phyloP scores from a whole-genome alignment of 495 filamentous ascomycete genomes.

The Annulohypoxylon bovei region DNA sequence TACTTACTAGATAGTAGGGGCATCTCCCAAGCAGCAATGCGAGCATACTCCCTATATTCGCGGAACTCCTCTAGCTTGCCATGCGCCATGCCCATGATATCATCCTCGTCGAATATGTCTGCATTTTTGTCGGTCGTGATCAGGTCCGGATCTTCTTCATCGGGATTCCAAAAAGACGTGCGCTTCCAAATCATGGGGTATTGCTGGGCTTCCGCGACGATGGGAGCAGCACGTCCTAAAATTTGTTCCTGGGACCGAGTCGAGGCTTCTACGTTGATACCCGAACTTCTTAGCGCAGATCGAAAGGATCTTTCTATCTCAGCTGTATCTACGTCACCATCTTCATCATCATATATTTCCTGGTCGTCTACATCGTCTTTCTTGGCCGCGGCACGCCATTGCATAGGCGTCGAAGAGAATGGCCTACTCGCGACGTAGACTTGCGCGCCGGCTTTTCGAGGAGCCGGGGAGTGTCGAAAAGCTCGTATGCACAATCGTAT shows the following conservation, averaged over 20 bases:
- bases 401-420: conserved; percentile 52
- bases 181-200: conserved; percentile 2
- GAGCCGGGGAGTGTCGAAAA: conserved; percentile 44
- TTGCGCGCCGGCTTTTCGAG: conserved; percentile 35
- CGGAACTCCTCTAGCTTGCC: conserved; percentile 88
- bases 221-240: background rate
- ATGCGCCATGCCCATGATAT: conserved; percentile 83
- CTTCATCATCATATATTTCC: conserved; percentile 17
- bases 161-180: conserved; percentile 53
- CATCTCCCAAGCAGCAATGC: conserved; percentile 95
- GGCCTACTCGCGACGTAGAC: conserved; percentile 46
- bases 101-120: conserved; percentile 70
- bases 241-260: conserved; percentile 15
- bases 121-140: conserved; percentile 53
- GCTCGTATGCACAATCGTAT: conserved; percentile 59
- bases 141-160: conserved; percentile 55
- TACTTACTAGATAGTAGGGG: conserved; percentile 83
- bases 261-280: conserved; percentile 1
- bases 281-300: conserved; percentile 5
- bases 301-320: conserved; percentile 15
- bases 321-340: conserved; percentile 23
- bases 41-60: conserved; percentile 87
- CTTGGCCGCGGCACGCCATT: conserved; percentile 30
- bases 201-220: conserved; percentile 8
- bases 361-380: conserved; percentile 27